Evolutionary conservation across 2,329 filamentous ascomycete genomes (phyloP).

Genomic region (Sclerotinia sclerotiorum): DNA sequence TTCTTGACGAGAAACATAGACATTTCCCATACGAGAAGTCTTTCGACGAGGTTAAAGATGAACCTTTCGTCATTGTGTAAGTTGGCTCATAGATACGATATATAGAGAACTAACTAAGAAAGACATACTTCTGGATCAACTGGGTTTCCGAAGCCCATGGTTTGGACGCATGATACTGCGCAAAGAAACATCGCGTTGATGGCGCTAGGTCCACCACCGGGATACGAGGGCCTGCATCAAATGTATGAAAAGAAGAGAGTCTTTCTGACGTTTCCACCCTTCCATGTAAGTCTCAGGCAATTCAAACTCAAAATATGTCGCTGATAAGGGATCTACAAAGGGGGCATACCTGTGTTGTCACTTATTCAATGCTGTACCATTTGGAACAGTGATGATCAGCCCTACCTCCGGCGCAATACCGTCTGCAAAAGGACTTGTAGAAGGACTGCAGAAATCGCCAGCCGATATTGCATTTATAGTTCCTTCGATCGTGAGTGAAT

Average conservation of each 20-base stretch:
- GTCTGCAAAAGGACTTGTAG: constrained; percentile 4
- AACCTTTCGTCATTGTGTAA: neutral
- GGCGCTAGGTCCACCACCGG: neutral
- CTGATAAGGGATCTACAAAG: neutral
- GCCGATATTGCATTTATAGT: constrained; percentile 7
- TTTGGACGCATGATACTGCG: neutral
- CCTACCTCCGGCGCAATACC: constrained; percentile 12
- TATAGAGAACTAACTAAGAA: neutral
- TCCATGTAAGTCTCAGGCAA: neutral
- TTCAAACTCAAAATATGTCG: neutral
- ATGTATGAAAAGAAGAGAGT: constrained; percentile 7
- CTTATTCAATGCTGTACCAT: constrained; percentile 1
- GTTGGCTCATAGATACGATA: neutral
- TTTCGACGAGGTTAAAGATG: neutral
- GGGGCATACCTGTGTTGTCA: constrained; percentile 2
- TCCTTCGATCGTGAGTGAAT: constrained; percentile 9
- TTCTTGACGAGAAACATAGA: neutral
- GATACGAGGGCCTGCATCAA: neutral
- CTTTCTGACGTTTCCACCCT: neutral
- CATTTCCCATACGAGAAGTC: neutral
- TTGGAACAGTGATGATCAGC: constrained; percentile 2
- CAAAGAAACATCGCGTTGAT: neutral
- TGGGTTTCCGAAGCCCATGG: constrained; percentile 1
- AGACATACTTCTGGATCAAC: neutral
- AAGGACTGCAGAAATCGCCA: neutral